These are phyloP conservation scores for Neurospora sp. DNA, from an alignment of 495 filamentous ascomycete genomes.

Conservation along the genomic window DNA sequence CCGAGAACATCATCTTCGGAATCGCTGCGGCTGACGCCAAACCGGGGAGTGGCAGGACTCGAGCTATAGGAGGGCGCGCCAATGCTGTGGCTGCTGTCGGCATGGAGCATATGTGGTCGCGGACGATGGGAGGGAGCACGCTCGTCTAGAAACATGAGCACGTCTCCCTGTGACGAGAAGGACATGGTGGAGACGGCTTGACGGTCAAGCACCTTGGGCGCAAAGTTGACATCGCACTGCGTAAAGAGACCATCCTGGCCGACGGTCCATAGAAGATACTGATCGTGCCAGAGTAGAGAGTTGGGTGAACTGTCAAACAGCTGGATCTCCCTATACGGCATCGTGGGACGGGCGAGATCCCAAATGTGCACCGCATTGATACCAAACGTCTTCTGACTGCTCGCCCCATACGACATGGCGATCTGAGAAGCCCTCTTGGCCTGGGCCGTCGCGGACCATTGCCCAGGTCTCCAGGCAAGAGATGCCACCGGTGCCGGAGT, in stretches of 20 bases:
- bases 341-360: constrained; percentile 79
- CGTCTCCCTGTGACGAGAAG: constrained; percentile 51
- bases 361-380: constrained; percentile 74
- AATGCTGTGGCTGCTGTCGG: constrained; percentile 15
- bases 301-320: constrained; percentile 60
- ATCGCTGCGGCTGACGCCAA: constrained; percentile 52
- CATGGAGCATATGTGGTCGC: constrained; percentile 22
- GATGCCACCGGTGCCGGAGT: constrained; percentile 56
- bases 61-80: constrained; percentile 31
- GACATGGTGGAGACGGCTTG: constrained; percentile 52
- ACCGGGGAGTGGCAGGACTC: constrained; percentile 31
- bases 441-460: constrained; percentile 57
- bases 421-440: constrained; percentile 50
- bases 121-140: constrained; percentile 28
- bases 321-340: constrained; percentile 80
- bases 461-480: constrained; percentile 79
- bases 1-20: constrained; percentile 58
- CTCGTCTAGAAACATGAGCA: constrained; percentile 47
- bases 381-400: constrained; percentile 40
- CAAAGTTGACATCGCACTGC: constrained; percentile 80
- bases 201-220: constrained; percentile 68
- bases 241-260: constrained; percentile 74
- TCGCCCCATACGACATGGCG: constrained; percentile 43
- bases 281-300: constrained; percentile 81
- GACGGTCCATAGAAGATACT: constrained; percentile 86